phyloP scores from a whole-genome alignment of 345 rosid genomes.

The Melaleuca quinquenervia region DNA sequence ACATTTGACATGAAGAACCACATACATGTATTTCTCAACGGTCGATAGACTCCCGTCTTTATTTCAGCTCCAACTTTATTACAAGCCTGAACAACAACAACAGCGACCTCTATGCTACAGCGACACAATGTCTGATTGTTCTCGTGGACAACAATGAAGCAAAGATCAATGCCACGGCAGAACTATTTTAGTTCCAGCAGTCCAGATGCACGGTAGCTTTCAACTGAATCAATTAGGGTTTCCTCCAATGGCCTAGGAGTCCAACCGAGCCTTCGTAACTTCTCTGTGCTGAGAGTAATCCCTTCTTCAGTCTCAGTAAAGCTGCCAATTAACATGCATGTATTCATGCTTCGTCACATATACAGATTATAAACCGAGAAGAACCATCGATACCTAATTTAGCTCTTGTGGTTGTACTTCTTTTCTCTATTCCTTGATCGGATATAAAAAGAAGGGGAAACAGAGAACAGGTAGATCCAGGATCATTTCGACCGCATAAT shows the following conservation, averaged over 20 bases:
- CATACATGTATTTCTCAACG: background rate
- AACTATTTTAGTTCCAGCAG: slow-evolving; percentile 2
- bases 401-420: background rate
- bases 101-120: background rate
- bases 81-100: background rate
- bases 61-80: background rate
- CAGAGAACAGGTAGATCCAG: background rate
- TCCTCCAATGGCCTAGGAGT: slow-evolving; percentile 17
- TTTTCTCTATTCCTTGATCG: background rate
- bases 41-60: background rate
- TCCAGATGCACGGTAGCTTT: slow-evolving; percentile 15
- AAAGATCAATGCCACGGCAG: background rate
- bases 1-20: background rate
- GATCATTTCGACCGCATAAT: background rate
- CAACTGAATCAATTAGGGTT: slow-evolving; percentile 20
- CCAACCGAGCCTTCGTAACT: slow-evolving; percentile 23
- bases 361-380: background rate
- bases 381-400: background rate
- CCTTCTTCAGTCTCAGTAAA: slow-evolving; percentile 10
- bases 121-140: background rate
- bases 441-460: background rate
- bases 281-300: slow-evolving; percentile 7
- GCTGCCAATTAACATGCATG: slow-evolving; percentile 1
- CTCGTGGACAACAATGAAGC: background rate
- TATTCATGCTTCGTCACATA: background rate